Conservation (phyloP, 225 moss, liverwort and hornwort species). For the Takakia lepidozioides region DNA sequence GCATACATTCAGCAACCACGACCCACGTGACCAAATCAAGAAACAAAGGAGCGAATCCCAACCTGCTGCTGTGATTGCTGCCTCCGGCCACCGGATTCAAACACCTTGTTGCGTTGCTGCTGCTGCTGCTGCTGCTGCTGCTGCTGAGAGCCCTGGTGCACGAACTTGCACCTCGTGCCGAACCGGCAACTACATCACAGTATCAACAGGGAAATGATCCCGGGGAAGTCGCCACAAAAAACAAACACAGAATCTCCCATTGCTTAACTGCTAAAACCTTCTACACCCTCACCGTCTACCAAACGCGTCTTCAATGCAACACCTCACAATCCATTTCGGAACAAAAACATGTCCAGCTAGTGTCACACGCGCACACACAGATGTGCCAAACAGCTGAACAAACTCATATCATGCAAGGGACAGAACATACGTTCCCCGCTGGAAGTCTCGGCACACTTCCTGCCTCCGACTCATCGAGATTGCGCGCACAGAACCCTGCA, state of each 20-base stretch:
- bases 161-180: constrained; percentile 82
- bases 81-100: constrained; percentile 21
- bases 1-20: too few relatives aligned
- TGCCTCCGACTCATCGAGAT: constrained; percentile 63
- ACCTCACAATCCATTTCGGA: too few relatives aligned
- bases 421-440: constrained; percentile 64
- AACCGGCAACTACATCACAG: constrained; percentile 90
- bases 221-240: too few relatives aligned
- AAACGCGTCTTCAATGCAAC: too few relatives aligned
- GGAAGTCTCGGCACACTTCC: constrained; percentile 90
- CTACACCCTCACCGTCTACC: not conserved
- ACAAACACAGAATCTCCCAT: constrained; percentile 2
- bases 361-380: not conserved
- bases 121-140: constrained; percentile 48
- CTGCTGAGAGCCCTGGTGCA: constrained; percentile 41
- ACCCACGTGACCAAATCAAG: constrained; percentile 6
- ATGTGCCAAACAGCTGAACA: not conserved
- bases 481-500: too few relatives aligned
- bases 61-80: constrained; percentile 44
- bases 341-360: not conserved
- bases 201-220: too few relatives aligned
- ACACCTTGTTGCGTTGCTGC: constrained; percentile 33
- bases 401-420: too few relatives aligned
- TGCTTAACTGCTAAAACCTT: not conserved
- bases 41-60: constrained; percentile 3